Conservation (phyloP, 345 rosid genomes). For the Gossypium sturtianum region DNA sequence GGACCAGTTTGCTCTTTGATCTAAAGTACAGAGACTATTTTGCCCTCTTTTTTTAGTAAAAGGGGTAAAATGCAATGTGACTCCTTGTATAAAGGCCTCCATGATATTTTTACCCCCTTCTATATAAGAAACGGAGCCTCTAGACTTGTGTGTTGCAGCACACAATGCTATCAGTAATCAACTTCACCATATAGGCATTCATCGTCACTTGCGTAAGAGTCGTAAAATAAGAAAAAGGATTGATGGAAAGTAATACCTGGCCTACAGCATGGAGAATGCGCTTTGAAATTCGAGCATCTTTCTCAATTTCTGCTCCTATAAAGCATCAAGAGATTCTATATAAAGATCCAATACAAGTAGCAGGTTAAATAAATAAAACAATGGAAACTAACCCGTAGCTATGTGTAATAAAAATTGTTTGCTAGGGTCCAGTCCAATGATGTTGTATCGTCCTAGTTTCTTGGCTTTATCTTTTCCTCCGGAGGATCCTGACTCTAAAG, state of each 20-base stretch:
- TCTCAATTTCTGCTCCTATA: constrained; percentile 74
- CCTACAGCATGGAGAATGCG: constrained; percentile 77
- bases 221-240: not conserved
- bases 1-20: too few species aligned
- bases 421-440: constrained; percentile 74
- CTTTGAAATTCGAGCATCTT: constrained; percentile 68
- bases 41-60: too few species aligned
- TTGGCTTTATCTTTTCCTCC: constrained; percentile 84
- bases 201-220: not conserved
- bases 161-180: not conserved
- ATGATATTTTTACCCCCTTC: too few species aligned
- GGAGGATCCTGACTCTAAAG: constrained; percentile 64
- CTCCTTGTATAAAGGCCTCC: too few species aligned
- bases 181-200: constrained; percentile 2
- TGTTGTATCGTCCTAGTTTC: constrained; percentile 69
- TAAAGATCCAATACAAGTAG: constrained; percentile 1
- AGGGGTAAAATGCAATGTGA: too few species aligned
- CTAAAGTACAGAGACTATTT: too few species aligned
- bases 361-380: not conserved
- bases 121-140: not conserved
- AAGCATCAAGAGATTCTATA: constrained; percentile 13
- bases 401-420: constrained; percentile 72
- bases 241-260: constrained; percentile 49
- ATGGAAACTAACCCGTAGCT: constrained; percentile 58
- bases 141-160: not conserved